Evolutionary conservation across 768 basidiomycete species (phyloP).

Genomic region (Kwoniella mangroviensis): DNA sequence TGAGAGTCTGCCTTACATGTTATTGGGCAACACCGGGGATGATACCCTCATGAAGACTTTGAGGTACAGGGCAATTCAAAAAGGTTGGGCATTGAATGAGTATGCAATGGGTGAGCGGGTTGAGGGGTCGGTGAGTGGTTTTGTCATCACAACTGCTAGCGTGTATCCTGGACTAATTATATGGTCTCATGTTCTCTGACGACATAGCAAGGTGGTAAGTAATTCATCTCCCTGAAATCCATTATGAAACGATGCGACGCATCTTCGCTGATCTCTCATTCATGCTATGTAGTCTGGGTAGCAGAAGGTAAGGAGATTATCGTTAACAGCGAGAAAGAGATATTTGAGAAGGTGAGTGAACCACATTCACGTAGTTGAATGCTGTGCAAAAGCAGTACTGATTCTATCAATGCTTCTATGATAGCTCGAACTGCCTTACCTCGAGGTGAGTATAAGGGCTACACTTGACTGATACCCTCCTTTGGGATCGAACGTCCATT

Average conservation of each 20-base stretch:
- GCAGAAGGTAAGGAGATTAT: conserved; percentile 42
- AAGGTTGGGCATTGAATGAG: conserved; percentile 53
- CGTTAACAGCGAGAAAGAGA: conserved; percentile 50
- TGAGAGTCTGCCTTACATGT: conserved; percentile 47
- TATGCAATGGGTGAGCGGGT: conserved; percentile 51
- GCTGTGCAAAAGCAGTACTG: neutral
- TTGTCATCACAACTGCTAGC: neutral
- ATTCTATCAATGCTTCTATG: conserved; percentile 3
- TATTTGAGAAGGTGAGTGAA: conserved; percentile 45
- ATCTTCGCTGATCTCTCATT: neutral
- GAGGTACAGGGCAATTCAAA: conserved; percentile 35
- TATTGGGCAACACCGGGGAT: conserved; percentile 55
- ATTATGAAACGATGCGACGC: neutral
- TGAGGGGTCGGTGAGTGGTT: conserved; percentile 19
- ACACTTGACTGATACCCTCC: neutral
- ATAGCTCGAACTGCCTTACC: conserved; percentile 44
- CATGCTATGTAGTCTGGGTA: conserved; percentile 5
- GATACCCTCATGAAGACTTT: conserved; percentile 52
- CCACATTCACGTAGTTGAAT: neutral
- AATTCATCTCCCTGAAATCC: neutral
- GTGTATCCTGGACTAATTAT: too few relatives aligned
- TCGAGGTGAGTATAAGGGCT: conserved; percentile 24
- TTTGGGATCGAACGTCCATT: neutral
- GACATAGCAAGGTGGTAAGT: conserved; percentile 1
- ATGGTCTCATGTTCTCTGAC: neutral